These are phyloP conservation scores for Dactylis glomerata DNA, from an alignment of 176 grass and related monocot species.

Conservation along the genomic window DNA sequence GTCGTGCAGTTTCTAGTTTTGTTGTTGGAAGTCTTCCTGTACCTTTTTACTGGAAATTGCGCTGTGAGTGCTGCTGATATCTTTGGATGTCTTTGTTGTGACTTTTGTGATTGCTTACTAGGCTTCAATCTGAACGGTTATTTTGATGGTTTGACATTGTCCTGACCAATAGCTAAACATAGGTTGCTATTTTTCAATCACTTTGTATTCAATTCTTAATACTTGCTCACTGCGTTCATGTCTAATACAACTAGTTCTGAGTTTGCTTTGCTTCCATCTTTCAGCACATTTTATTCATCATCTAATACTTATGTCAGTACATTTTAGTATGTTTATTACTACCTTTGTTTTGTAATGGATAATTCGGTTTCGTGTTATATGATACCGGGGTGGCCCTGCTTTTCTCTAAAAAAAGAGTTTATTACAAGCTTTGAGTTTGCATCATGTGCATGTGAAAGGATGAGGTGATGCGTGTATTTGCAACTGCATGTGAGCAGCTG, in stretches of 20 bases:
- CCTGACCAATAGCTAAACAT: too few relatives aligned
- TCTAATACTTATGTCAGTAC: not conserved
- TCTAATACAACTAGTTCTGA: not conserved
- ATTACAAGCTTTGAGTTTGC: not conserved
- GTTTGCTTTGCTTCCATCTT: not conserved
- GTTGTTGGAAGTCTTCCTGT: not conserved
- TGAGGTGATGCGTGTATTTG: not conserved
- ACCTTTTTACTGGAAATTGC: not conserved
- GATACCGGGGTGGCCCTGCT: too few relatives aligned
- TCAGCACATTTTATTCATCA: not conserved
- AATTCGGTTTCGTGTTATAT: too few relatives aligned
- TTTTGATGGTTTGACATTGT: conserved; percentile 4
- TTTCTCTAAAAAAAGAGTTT: too few relatives aligned
- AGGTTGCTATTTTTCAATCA: not conserved
- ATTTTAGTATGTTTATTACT: not conserved
- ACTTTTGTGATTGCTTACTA: not conserved
- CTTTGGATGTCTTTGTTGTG: not conserved
- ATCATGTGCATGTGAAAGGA: not conserved
- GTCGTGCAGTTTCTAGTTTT: not conserved
- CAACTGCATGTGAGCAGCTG: conserved; percentile 7
- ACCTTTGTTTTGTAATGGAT: too few relatives aligned
- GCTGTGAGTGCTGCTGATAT: not conserved
- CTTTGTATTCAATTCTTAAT: not conserved
- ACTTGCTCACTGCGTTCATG: not conserved
- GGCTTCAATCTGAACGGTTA: not conserved